These are phyloP conservation scores for Epichloe hybrida DNA, from an alignment of 2,329 filamentous ascomycete species.

Conservation along the genomic window DNA sequence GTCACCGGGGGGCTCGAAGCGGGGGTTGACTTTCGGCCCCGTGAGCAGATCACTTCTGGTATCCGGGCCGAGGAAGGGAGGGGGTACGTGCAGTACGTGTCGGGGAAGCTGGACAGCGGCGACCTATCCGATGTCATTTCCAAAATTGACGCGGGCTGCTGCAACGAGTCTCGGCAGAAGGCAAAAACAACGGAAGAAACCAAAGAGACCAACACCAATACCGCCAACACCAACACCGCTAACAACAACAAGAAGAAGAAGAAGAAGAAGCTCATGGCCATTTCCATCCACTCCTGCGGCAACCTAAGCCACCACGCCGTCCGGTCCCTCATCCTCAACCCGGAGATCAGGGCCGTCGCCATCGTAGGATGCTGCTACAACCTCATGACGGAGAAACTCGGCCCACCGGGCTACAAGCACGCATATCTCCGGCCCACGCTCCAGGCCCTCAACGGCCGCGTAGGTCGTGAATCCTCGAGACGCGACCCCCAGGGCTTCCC, in stretches of 20 bases:
- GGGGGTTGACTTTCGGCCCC: conserved; percentile 32
- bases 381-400: conserved; percentile 77
- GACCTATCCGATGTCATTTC: conserved; percentile 55
- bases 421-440: conserved; percentile 59
- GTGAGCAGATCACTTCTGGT: conserved; percentile 32
- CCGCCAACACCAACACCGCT: neutral
- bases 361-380: conserved; percentile 99
- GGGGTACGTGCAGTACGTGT: conserved; percentile 64
- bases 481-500: conserved; percentile 86
- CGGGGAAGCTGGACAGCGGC: conserved; percentile 59
- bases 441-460: conserved; percentile 53
- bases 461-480: conserved; percentile 53
- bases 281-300: conserved; percentile 93
- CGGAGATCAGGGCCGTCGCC: conserved; percentile 74
- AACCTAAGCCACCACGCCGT: conserved; percentile 95
- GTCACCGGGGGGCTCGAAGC: conserved; percentile 19
- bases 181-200: neutral
- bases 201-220: neutral
- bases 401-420: conserved; percentile 75
- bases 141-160: conserved; percentile 32
- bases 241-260: conserved; percentile 13
- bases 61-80: conserved; percentile 47
- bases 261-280: conserved; percentile 55
- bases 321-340: conserved; percentile 71
- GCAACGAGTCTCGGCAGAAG: conserved; percentile 1